These are phyloP conservation scores for Clathrus columnatus DNA, from an alignment of 768 basidiomycete species.

Conservation along the genomic window DNA sequence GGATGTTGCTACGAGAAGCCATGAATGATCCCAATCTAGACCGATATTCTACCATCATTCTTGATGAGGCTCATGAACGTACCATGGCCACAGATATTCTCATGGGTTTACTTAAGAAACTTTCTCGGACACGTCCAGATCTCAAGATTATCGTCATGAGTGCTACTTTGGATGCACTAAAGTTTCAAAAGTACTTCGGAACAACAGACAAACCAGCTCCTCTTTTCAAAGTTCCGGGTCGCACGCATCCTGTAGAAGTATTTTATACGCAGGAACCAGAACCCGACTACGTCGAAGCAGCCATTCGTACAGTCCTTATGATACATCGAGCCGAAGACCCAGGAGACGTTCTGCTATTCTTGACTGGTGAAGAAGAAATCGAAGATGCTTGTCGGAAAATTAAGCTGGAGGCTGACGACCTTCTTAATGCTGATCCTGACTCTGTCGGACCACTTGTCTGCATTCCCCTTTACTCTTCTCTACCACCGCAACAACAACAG, in stretches of 20 bases:
- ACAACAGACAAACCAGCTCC: constrained; percentile 47
- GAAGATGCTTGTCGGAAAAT: constrained; percentile 95
- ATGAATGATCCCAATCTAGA: constrained; percentile 90
- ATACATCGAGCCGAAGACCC: constrained; percentile 93
- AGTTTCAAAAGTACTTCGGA: constrained; percentile 92
- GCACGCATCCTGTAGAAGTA: constrained; percentile 93
- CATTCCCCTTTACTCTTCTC: constrained; percentile 89
- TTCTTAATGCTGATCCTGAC: constrained; percentile 59
- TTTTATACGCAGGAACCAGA: constrained; percentile 91
- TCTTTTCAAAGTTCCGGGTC: constrained; percentile 83
- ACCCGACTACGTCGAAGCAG: constrained; percentile 93
- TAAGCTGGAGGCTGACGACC: constrained; percentile 80
- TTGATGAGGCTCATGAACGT: constrained; percentile 98
- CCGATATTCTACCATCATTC: constrained; percentile 94
- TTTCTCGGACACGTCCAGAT: constrained; percentile 74
- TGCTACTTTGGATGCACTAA: constrained; percentile 91
- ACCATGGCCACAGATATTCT: constrained; percentile 97
- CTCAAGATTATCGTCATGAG: constrained; percentile 98
- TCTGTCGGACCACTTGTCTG: constrained; percentile 81
- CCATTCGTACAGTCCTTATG: constrained; percentile 93
- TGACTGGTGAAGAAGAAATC: constrained; percentile 98
- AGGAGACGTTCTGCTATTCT: constrained; percentile 88
- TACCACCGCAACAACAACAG: constrained; percentile 92
- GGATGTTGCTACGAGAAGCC: constrained; percentile 96
- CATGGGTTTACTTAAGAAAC: constrained; percentile 88